Base-by-base conservation (phyloP, 108 stramenopile genomes). In the Cyclostephanos tholiformis region DNA sequence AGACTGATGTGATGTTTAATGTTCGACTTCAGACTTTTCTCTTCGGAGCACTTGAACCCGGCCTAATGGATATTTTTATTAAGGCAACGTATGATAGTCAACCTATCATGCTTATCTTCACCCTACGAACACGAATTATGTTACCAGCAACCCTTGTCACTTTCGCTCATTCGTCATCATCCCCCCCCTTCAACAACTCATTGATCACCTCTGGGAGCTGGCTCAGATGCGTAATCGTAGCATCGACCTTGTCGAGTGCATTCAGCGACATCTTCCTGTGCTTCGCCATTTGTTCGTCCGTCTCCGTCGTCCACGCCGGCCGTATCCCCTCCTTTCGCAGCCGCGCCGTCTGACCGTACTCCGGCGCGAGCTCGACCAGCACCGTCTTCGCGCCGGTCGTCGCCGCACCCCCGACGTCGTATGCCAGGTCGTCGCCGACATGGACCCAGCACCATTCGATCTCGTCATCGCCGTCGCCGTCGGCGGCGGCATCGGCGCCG, bases 361-460 rank as follows among this genome's bases (percentile, higher is more conserved):
- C 72, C n/a, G 77, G 74, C 27, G 50, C 61, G 39, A 95, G 70
- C 55, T 93, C 91, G 17, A 91, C 85, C 72, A 93, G 75, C 64
- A 96, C 87, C 44, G 95, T 96, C 70, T 91, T 91, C 63, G 95
- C 95, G 50, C 95, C 95, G 67, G 81, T 86, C 0, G 80, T 75
- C 10, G 91, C 85, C 20, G 85, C 63, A 22, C 92, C 95, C 46
- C 90, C 92, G 1, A 93, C 90, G 87, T 96, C 95, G 72, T 91
- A 93, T 13, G 92, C 91, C 61, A 96, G 80, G 78, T 92, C 91
- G 72, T 96, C 95, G 63, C 95, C 95, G 13, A 93, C 91, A 82
- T 96, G 95, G 46, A 93, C 82, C 92, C 92, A 93, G 56, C 43
- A 43, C 79, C 84, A 70, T 84, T 85, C 77, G 71, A 79, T 41